Conservation (phyloP, 2,329 filamentous ascomycete genomes). For the Fusarium udum region DNA sequence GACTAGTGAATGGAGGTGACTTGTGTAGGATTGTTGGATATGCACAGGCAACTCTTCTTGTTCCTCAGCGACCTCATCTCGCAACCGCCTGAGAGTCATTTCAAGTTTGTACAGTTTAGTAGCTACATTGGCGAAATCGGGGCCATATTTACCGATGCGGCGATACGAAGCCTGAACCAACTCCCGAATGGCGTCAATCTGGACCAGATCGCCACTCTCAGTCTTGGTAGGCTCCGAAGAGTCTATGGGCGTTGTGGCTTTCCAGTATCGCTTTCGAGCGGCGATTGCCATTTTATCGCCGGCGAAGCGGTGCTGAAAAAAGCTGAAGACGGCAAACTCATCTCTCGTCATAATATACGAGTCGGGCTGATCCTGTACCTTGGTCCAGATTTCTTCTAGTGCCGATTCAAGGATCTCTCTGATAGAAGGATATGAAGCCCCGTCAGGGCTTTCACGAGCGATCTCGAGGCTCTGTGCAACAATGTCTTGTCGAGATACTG, state of each 20-base stretch:
- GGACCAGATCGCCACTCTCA: not conserved
- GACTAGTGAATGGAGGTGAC: not conserved
- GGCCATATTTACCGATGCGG: not conserved
- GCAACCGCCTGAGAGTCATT: not conserved
- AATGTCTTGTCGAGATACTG: constrained; percentile 41
- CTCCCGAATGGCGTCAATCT: not conserved
- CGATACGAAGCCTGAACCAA: not conserved
- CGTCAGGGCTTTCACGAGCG: constrained; percentile 77
- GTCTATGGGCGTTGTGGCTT: not conserved
- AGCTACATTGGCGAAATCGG: not conserved
- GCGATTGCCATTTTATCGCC: constrained; percentile 58
- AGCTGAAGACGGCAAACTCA: constrained; percentile 90
- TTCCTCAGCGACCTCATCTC: not conserved
- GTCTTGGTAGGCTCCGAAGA: not conserved
- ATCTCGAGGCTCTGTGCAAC: constrained; percentile 77
- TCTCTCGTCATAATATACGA: constrained; percentile 77
- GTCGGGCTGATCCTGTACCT: constrained; percentile 70
- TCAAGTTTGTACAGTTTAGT: not conserved
- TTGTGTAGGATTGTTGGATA: not conserved
- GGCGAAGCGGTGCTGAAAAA: constrained; percentile 74
- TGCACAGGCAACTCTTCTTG: not conserved
- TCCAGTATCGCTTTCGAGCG: constrained; percentile 64
- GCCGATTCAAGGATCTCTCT: constrained; percentile 72
- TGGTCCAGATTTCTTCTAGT: constrained; percentile 72
- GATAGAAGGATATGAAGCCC: constrained; percentile 69